Evolutionary conservation across 2,329 filamentous ascomycete genomes (phyloP).

Genomic region (Exophiala aquamarina): DNA sequence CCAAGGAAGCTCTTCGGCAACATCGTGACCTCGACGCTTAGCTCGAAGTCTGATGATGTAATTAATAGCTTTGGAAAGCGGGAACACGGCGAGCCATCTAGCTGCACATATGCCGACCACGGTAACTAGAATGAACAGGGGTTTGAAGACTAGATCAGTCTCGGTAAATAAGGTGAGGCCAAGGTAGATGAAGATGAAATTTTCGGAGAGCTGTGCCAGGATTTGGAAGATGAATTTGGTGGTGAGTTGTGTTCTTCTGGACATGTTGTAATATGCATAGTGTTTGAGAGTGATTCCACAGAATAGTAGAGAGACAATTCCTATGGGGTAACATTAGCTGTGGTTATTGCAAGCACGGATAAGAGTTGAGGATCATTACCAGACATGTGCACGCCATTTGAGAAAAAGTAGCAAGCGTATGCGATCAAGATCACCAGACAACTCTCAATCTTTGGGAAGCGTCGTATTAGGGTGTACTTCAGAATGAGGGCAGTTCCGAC

Average conservation of each 20-base stretch:
- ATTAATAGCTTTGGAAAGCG: slow-evolving; percentile 85
- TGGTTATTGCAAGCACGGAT: slow-evolving; percentile 14
- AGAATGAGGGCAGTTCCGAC: slow-evolving; percentile 82
- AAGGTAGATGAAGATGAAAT: slow-evolving; percentile 99
- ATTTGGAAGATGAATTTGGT: slow-evolving; percentile 98
- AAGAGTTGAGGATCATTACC: slow-evolving; percentile 56
- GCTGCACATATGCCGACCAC: slow-evolving; percentile 89
- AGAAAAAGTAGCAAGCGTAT: slow-evolving; percentile 97
- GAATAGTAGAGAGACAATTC: slow-evolving; percentile 93
- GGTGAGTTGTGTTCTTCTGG: slow-evolving; percentile 89
- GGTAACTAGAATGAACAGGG: slow-evolving; percentile 90
- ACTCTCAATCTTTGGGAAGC: slow-evolving; percentile 95
- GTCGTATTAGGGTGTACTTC: slow-evolving; percentile 90
- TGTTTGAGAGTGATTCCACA: slow-evolving; percentile 98
- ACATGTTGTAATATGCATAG: slow-evolving; percentile 99
- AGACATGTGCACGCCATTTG: slow-evolving; percentile 92
- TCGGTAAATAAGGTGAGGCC: slow-evolving; percentile 94
- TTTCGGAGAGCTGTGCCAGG: slow-evolving; percentile 91
- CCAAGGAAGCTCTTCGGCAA: slow-evolving; percentile 84
- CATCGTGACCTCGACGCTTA: slow-evolving; percentile 70
- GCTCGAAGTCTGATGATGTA: slow-evolving; percentile 88
- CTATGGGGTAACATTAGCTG: slow-evolving; percentile 45
- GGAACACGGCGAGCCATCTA: slow-evolving; percentile 92
- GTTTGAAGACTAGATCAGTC: slow-evolving; percentile 82
- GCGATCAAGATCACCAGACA: slow-evolving; percentile 91